These are phyloP conservation scores for Boletus subparvulus DNA, from an alignment of 768 basidiomycete genomes.

Conservation along the genomic window DNA sequence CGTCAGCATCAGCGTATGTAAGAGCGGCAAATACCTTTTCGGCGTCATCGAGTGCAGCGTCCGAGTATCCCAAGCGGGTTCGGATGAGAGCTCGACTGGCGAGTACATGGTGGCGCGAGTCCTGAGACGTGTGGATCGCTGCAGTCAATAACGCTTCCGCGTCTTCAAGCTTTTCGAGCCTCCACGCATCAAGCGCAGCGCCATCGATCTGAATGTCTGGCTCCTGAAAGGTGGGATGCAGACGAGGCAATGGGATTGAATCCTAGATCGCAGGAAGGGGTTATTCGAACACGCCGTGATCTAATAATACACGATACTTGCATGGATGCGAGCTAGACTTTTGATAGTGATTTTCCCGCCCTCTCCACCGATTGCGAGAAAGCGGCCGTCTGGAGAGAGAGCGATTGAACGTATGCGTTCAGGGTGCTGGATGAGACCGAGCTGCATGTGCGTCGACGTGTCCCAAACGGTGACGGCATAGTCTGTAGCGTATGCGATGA, in stretches of 20 bases:
- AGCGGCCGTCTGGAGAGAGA: not conserved
- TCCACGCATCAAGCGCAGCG: conserved; percentile 1
- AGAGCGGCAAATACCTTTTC: not conserved
- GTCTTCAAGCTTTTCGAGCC: not conserved
- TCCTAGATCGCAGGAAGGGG: not conserved
- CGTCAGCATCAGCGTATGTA: not conserved
- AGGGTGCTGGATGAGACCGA: not conserved
- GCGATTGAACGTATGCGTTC: not conserved
- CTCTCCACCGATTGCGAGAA: not conserved
- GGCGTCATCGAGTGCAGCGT: conserved; percentile 1
- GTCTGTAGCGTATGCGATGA: not conserved
- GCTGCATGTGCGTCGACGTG: not conserved
- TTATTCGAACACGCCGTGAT: not conserved
- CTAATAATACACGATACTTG: not conserved
- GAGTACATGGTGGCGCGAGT: not conserved
- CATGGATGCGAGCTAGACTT: not conserved
- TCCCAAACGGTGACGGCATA: conserved; percentile 1
- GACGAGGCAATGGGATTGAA: not conserved
- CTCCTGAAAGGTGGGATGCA: not conserved
- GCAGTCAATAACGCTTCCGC: not conserved
- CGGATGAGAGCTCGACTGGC: conserved; percentile 8
- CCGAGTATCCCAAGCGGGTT: not conserved
- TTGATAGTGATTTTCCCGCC: not conserved
- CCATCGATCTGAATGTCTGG: not conserved
- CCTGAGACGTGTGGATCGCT: not conserved